Conservation (phyloP, 768 basidiomycete genomes). For the Trametes cubensis region DNA sequence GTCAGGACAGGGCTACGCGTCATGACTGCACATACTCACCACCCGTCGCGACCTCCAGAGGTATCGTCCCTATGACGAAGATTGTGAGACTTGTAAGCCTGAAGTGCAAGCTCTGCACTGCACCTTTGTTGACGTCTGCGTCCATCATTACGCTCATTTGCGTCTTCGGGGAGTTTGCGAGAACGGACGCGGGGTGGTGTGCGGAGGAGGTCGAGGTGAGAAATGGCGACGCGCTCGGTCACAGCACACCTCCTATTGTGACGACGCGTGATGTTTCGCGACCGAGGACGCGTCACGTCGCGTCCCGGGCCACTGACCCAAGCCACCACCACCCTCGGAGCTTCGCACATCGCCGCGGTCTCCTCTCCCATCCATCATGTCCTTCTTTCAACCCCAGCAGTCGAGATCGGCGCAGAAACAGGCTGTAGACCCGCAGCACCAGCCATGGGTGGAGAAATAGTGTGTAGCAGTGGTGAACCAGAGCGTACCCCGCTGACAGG, state of each 20-base stretch:
- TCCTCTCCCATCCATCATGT: conserved; percentile 43
- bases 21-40: conserved; percentile 10
- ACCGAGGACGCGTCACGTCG: conserved; percentile 36
- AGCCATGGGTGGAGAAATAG: conserved; percentile 99
- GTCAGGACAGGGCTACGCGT: conserved; percentile 13
- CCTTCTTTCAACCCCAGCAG: conserved; percentile 58
- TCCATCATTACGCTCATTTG: conserved; percentile 41
- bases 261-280: conserved; percentile 31
- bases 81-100: background rate
- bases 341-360: background rate
- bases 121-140: conserved; percentile 41
- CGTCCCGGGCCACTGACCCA: conserved; percentile 31
- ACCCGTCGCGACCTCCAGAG: background rate
- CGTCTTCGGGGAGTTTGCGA: background rate
- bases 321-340: background rate
- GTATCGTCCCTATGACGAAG: background rate
- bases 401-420: conserved; percentile 35
- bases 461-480: conserved; percentile 32
- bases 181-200: conserved; percentile 7
- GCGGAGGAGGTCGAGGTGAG: conserved; percentile 20
- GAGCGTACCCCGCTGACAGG: background rate
- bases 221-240: conserved; percentile 31
- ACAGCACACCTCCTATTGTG: conserved; percentile 35
- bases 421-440: conserved; percentile 55
- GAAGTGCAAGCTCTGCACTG: background rate